phyloP scores from a whole-genome alignment of 768 basidiomycete species.

The Suillus plorans region DNA sequence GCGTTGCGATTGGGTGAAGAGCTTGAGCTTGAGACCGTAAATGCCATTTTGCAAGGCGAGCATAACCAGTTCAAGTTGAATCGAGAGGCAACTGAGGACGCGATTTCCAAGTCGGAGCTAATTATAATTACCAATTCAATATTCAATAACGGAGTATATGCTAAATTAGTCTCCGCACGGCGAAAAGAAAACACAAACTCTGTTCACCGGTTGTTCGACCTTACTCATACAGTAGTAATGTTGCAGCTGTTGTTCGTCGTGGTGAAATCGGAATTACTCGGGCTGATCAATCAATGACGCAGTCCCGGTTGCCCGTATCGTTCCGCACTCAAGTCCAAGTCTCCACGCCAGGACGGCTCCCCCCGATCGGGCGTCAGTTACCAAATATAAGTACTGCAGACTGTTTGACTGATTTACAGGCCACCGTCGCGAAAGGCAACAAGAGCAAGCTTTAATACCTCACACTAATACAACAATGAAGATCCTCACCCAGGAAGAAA shows the following conservation, averaged over 20 bases:
- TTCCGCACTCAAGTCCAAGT: neutral
- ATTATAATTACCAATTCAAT: neutral
- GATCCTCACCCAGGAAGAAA: conserved; percentile 45
- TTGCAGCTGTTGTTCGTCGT: neutral
- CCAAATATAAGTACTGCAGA: neutral
- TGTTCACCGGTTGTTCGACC: neutral
- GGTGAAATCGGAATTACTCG: neutral
- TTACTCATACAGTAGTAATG: neutral
- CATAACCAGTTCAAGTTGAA: neutral
- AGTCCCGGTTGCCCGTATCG: neutral
- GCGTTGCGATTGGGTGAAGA: neutral
- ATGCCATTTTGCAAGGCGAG: neutral
- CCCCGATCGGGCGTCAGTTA: too few relatives aligned
- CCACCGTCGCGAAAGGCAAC: neutral
- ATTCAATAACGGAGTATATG: neutral
- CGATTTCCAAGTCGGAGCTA: neutral
- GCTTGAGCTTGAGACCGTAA: neutral
- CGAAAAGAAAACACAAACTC: neutral
- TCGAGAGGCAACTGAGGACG: neutral
- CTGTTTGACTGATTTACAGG: neutral
- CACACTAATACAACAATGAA: conserved; percentile 19
- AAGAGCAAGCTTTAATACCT: neutral
- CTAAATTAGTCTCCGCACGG: neutral
- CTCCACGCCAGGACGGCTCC: too few relatives aligned
- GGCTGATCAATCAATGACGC: neutral